Evolutionary conservation across 2,329 filamentous ascomycete genomes (phyloP), one percentile per base, ranked within the genome.

Genomic region (Hymenoscyphus linearis): DNA sequence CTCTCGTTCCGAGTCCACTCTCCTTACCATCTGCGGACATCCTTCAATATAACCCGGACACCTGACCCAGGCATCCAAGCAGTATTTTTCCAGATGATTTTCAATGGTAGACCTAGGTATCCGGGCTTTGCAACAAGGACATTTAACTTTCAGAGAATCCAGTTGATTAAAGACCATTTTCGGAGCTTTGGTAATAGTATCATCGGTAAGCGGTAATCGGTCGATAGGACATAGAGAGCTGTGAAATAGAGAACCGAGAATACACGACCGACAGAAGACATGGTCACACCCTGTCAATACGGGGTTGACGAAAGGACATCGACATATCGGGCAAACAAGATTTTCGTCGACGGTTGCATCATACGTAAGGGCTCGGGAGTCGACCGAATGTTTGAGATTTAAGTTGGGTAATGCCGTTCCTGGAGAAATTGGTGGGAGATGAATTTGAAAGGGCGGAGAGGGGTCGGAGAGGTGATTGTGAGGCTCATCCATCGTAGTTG

Each of bases 261-360:
- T 75, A 68, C 85, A 88, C 4, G 76, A 76, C 57, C 80, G 79
- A 68, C 85, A 88, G 70, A 88, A 88, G 13, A 84, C 85, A 70
- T 88, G 85, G 61, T 86, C 82, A 73, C 85, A 88, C 7, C 76
- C 75, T 0, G 85, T 87, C 50, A 85, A 85, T 55, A 85, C 77
- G 0, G 85, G 85, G 14, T 82, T 77, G 55, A 87, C 75, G 50
- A 88, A 78, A 2, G 85, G 82, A 12, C 83, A 79, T 66, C 82
- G 83, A 74, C 85, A 88, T 63, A 77, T 76, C 18, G 74, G 73
- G 60, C 75, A 77, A 16, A 75, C 66, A 26, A 77, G 71, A 55
- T 76, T 76, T 60, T 76, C 73, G 58, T 76, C 74, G 5, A 74
- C 68, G 10, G 66, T 55, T 1, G 65, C 63, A 52, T 73, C 66